Evolutionary conservation across 768 basidiomycete genomes (phyloP), one percentile per base, ranked within the genome.

Genomic region (Dioszegia hungarica): DNA sequence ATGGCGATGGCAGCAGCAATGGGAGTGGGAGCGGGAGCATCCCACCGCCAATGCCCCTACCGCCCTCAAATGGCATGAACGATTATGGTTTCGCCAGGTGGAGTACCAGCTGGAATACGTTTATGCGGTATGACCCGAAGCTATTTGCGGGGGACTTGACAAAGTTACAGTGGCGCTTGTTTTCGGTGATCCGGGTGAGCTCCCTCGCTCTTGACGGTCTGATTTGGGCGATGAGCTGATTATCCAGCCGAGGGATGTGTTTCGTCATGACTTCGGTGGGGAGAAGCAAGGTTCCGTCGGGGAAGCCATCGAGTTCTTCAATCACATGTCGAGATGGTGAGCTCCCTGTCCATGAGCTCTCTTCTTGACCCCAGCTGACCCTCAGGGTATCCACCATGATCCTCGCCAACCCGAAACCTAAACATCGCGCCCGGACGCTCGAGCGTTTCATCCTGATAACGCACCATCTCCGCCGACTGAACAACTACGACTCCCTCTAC

Each of bases 401-500:
- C 51, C 78, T 98, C 14, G 88, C 88, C 56, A 90, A 93, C 56
- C 86, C 90, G 64, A 86, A 85, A 64, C 80, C 85, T 27, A 85
- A 83, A 73, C 75, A 80, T 40, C 85, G 94, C 38, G 88, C 86
- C 3, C 83, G 81, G 57, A 86, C 91, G 64, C 87, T 93, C 57
- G 90, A 95, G 72, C 89, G 89, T 70, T 86, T 98, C 57, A 85
- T 91, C 24, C 85, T 87, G 46, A 84, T 98, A 61, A 90, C 89
- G 0, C 82, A 84, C 56, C 83, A 84, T 53, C 80, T 99, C 38
- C 86, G 94, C 29, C 80, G 81, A 12, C 73, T 89, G 43, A 91
- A 94, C 76, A 97, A 99, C 73, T 98, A 95, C 74, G 90, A 91
- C 31, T 89, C 88, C 0, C 78, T 95, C 52, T 90, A 90, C 41